phyloP scores from a whole-genome alignment of 208 protist species.

The Trypanosomatidae sp. region DNA sequence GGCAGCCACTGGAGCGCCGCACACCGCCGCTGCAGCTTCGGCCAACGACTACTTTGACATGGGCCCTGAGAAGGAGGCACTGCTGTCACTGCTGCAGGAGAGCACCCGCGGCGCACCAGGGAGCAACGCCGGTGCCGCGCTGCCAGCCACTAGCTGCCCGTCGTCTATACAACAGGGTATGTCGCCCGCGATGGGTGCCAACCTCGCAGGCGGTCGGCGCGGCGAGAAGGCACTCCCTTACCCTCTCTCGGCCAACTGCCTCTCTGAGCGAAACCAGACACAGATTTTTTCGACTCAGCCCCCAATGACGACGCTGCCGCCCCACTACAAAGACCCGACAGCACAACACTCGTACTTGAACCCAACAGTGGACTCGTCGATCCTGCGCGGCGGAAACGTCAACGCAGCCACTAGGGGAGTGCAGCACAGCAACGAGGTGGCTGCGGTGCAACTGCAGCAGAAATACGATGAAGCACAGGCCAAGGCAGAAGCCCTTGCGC shows the following conservation, averaged over 20 bases:
- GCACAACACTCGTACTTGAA: background rate
- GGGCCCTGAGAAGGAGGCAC: constrained; percentile 42
- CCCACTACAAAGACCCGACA: background rate
- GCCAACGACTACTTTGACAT: constrained; percentile 37
- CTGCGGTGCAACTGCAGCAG: constrained; percentile 22
- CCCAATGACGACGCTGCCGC: background rate
- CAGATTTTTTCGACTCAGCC: background rate
- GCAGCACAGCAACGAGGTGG: background rate
- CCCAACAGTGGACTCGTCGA: background rate
- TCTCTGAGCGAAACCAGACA: background rate
- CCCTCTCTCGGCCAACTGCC: background rate
- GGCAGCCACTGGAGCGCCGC: background rate
- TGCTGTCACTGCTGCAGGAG: constrained; percentile 29
- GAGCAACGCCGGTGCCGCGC: background rate
- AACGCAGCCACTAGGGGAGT: background rate
- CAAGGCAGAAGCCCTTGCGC: constrained; percentile 79
- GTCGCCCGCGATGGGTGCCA: background rate
- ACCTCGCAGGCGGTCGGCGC: background rate
- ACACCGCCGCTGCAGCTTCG: background rate
- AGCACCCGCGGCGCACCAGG: constrained; percentile 6
- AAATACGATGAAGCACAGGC: constrained; percentile 45
- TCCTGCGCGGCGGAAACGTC: background rate
- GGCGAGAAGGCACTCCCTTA: background rate
- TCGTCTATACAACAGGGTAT: background rate
- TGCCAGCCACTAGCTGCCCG: background rate